phyloP scores from a whole-genome alignment of 352 stramenopile genomes.

The Globisporangium perplexum region DNA sequence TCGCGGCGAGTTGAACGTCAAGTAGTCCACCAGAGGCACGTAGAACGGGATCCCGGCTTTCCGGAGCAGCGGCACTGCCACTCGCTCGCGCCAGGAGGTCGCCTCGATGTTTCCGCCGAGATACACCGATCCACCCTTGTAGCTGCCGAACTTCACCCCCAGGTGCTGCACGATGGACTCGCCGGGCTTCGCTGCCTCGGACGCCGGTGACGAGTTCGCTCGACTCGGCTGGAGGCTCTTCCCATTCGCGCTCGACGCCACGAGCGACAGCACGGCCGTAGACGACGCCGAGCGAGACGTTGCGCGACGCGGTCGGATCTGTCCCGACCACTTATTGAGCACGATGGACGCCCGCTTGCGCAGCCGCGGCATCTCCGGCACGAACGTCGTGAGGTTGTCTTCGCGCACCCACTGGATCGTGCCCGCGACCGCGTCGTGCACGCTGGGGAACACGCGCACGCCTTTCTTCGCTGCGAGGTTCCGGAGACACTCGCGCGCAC shows the following conservation, averaged over 20 bases:
- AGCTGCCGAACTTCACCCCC: slow-evolving; percentile 34
- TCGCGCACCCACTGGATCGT: slow-evolving; percentile 49
- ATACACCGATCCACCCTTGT: slow-evolving; percentile 54
- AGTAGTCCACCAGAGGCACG: slow-evolving; percentile 68
- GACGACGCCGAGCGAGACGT: slow-evolving; percentile 65
- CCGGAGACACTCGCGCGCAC: slow-evolving; percentile 69
- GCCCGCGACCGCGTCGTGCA: slow-evolving; percentile 34
- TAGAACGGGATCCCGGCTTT: slow-evolving; percentile 70
- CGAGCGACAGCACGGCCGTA: slow-evolving; percentile 35
- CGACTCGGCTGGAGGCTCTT: background rate
- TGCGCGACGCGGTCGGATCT: slow-evolving; percentile 38
- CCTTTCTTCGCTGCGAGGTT: slow-evolving; percentile 44
- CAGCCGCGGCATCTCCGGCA: slow-evolving; percentile 40
- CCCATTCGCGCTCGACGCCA: slow-evolving; percentile 27
- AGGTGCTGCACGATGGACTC: slow-evolving; percentile 36
- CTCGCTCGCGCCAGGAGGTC: slow-evolving; percentile 69
- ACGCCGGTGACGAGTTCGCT: slow-evolving; percentile 3
- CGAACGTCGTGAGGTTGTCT: slow-evolving; percentile 34
- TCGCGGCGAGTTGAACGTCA: slow-evolving; percentile 45
- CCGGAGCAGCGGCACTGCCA: slow-evolving; percentile 67
- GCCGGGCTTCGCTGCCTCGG: slow-evolving; percentile 9
- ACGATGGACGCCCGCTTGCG: slow-evolving; percentile 78
- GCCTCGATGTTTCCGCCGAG: slow-evolving; percentile 67
- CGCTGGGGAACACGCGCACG: slow-evolving; percentile 48
- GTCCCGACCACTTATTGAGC: slow-evolving; percentile 58